Conservation (phyloP, 306 rosid species). For the Dryas alaskensis region DNA sequence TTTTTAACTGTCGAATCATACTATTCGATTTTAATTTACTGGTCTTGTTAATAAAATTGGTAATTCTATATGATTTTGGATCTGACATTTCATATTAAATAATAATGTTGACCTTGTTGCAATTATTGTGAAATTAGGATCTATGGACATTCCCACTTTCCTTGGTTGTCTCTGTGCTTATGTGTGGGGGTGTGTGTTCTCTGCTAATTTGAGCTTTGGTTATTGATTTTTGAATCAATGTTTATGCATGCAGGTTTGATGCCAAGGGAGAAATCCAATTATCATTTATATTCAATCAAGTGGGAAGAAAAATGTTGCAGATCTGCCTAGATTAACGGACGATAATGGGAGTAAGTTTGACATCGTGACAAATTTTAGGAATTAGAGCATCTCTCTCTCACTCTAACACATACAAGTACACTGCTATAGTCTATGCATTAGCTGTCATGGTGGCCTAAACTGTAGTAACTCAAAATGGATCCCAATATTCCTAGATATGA, state of each 20-base stretch:
- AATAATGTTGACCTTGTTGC: background rate
- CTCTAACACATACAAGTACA: too few species aligned
- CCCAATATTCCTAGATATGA: too few species aligned
- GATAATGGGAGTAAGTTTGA: background rate
- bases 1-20: background rate
- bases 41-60: background rate
- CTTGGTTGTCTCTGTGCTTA: background rate
- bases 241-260: background rate
- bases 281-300: background rate
- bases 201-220: background rate
- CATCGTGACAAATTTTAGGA: too few species aligned
- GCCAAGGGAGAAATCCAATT: background rate
- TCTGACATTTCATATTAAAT: background rate
- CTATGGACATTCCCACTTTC: background rate
- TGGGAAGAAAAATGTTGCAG: background rate
- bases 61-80: background rate
- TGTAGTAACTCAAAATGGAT: too few species aligned
- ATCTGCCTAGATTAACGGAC: background rate
- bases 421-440: too few species aligned
- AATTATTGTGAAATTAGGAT: background rate
- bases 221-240: background rate
- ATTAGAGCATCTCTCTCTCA: too few species aligned
- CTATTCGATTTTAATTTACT: background rate
- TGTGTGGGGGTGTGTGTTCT: background rate
- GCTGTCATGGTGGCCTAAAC: too few species aligned